A percentile compares a stretch with the other conserved stretches of the same genome.
Evolutionary conservation across 257 asterid genomes (phyloP).

Genomic region (Solanum habrochaites): DNA sequence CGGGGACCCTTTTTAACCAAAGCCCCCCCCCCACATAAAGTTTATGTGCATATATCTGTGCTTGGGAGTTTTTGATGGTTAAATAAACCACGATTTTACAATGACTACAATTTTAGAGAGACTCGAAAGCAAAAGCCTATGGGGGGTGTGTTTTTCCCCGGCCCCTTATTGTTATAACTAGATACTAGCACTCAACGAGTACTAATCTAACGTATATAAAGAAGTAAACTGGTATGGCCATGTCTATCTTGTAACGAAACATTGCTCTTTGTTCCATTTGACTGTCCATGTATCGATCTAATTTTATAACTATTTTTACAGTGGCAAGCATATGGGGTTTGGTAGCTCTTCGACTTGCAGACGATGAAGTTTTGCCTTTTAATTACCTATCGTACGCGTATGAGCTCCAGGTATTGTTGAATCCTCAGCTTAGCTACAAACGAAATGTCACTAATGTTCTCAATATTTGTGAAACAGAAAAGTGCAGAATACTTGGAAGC

Average conservation of each 20-base stretch:
- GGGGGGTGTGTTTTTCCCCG: too few species aligned
- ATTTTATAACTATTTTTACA: conserved; percentile 17
- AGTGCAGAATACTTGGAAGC: conserved; percentile 44
- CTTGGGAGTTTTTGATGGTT: background rate
- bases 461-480: conserved; percentile 32
- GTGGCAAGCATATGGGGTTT: conserved; percentile 79
- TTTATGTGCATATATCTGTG: background rate
- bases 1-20: too few species aligned
- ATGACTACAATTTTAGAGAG: background rate
- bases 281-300: background rate
- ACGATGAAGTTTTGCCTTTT: conserved; percentile 58
- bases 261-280: background rate
- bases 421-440: background rate
- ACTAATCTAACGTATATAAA: too few species aligned
- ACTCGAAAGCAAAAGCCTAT: background rate
- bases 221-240: background rate
- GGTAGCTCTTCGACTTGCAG: conserved; percentile 75
- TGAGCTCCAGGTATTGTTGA: conserved; percentile 54
- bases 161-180: too few species aligned
- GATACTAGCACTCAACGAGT: background rate
- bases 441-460: background rate
- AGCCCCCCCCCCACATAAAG: too few species aligned
- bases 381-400: conserved; percentile 55
- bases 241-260: background rate
- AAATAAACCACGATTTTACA: background rate